These are phyloP conservation scores for Enterospora canceri DNA, from an alignment of 371 early-diverging fungal genomes.

Conservation along the genomic window DNA sequence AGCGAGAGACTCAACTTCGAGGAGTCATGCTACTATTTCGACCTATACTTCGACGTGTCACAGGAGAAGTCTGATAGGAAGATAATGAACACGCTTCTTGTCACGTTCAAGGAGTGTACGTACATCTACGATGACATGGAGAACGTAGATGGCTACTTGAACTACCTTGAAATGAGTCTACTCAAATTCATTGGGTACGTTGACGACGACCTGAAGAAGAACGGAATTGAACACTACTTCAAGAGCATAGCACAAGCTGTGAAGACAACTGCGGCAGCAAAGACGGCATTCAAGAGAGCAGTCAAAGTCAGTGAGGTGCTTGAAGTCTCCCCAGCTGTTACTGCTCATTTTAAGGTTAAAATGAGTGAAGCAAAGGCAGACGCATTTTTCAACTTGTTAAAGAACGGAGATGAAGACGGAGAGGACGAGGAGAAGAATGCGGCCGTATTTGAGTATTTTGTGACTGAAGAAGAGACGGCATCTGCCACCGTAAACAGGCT, in stretches of 20 bases:
- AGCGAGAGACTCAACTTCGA: conserved; percentile 23
- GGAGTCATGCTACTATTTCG: conserved; percentile 38
- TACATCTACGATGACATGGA: neutral
- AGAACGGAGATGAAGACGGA: conserved; percentile 6
- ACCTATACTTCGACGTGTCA: conserved; percentile 41
- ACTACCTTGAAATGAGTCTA: conserved; percentile 8
- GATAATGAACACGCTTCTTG: conserved; percentile 45
- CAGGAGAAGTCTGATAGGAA: conserved; percentile 34
- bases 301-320: neutral
- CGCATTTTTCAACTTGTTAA: conserved; percentile 7
- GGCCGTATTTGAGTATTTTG: neutral
- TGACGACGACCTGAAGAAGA: conserved; percentile 23
- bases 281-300: conserved; percentile 20
- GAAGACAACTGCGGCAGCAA: neutral
- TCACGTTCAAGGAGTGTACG: conserved; percentile 34
- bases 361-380: conserved; percentile 7
- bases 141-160: neutral
- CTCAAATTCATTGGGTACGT: conserved; percentile 13
- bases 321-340: neutral
- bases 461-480: neutral
- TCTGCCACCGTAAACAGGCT: neutral
- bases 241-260: conserved; percentile 9
- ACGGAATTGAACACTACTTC: conserved; percentile 17
- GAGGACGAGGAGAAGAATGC: neutral
- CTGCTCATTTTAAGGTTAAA: neutral